Conservation (phyloP, 495 filamentous ascomycete genomes). For the Penicillium steckii region DNA sequence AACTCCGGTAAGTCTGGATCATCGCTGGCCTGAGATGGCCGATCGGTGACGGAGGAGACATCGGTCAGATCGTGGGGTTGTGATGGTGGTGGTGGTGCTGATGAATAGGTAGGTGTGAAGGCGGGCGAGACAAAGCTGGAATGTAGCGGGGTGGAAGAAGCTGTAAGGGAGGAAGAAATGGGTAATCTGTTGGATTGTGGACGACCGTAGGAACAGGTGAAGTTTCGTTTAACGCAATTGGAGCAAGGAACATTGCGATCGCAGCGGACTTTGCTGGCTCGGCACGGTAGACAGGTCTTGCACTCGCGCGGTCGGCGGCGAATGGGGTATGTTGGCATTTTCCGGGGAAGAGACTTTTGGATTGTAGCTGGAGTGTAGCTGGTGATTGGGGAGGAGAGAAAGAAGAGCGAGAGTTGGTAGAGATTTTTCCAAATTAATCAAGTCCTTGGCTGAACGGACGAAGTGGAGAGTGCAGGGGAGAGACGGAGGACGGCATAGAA, state of each 20-base stretch:
- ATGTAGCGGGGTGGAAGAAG: constrained; percentile 20
- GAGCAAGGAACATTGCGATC: constrained; percentile 72
- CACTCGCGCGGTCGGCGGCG: constrained; percentile 48
- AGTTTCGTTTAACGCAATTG: constrained; percentile 70
- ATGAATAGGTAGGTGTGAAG: constrained; percentile 3
- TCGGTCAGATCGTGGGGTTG: constrained; percentile 4
- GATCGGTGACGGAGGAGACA: constrained; percentile 13
- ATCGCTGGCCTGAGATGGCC: constrained; percentile 13
- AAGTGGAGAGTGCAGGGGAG: constrained; percentile 15
- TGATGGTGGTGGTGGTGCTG: not conserved
- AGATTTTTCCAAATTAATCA: too few species aligned
- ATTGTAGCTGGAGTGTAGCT: too few species aligned
- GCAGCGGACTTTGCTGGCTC: constrained; percentile 59
- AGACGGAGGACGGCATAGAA: constrained; percentile 22
- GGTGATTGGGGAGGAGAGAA: too few species aligned
- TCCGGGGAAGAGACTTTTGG: constrained; percentile 20
- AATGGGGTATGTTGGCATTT: constrained; percentile 41
- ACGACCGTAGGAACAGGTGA: constrained; percentile 69
- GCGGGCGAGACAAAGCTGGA: constrained; percentile 17
- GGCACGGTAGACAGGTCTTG: constrained; percentile 50
- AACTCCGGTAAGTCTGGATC: constrained; percentile 29
- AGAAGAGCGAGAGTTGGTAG: too few species aligned
- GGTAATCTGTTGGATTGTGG: constrained; percentile 39
- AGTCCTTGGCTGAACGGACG: constrained; percentile 7
- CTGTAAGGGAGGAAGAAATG: constrained; percentile 14